phyloP scores from a whole-genome alignment of 192 early-diverging fungal genomes.

The Backusella circina region DNA sequence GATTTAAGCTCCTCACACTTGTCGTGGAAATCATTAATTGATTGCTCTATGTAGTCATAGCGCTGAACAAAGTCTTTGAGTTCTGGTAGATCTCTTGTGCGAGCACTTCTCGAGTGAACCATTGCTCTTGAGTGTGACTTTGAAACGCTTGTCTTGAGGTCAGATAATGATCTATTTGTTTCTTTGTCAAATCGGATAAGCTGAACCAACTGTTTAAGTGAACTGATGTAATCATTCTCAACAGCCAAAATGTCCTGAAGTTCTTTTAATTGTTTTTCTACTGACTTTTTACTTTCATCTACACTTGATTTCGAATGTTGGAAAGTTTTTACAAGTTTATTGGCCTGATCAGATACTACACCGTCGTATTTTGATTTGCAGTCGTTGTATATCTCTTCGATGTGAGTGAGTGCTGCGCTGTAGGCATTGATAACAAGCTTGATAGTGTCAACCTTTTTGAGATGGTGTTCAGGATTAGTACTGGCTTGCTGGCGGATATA shows the following conservation, averaged over 20 bases:
- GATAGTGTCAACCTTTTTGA: conserved; percentile 20
- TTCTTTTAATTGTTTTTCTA: conserved; percentile 13
- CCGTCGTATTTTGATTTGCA: conserved; percentile 18
- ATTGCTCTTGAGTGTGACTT: not conserved
- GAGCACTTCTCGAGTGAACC: not conserved
- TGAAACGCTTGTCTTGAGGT: not conserved
- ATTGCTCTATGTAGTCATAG: conserved; percentile 1
- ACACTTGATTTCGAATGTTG: not conserved
- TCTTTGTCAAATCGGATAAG: conserved; percentile 9
- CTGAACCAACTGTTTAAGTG: not conserved
- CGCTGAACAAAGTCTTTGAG: conserved; percentile 9
- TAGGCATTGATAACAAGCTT: conserved; percentile 12
- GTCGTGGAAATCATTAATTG: not conserved
- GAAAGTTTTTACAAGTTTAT: conserved; percentile 8
- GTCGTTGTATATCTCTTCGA: conserved; percentile 6
- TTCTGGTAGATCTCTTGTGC: conserved; percentile 6
- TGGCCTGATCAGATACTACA: not conserved
- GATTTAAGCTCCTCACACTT: conserved; percentile 10
- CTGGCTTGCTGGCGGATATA: conserved; percentile 21
- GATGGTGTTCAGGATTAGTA: conserved; percentile 11
- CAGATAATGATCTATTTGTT: not conserved
- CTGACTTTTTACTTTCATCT: not conserved
- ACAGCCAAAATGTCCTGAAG: conserved; percentile 4
- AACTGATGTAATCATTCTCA: conserved; percentile 16
- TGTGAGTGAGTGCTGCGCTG: conserved; percentile 1